Evolutionary conservation across 208 protist species (phyloP).

Genomic region (Porcisia deanei): DNA sequence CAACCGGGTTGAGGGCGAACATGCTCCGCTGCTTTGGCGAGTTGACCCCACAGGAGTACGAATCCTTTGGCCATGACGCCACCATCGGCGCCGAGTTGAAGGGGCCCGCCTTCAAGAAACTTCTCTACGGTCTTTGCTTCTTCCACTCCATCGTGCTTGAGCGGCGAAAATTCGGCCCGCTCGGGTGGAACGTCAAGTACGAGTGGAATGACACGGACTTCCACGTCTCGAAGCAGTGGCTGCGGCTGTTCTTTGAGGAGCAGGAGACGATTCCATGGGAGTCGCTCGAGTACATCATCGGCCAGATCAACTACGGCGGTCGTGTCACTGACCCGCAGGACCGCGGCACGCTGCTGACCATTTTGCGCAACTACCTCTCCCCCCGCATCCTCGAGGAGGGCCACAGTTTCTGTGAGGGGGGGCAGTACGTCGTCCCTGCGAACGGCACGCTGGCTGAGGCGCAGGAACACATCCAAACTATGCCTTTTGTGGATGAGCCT

Average conservation of each 20-base stretch:
- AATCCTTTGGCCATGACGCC: constrained; percentile 43
- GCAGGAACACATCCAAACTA: constrained; percentile 80
- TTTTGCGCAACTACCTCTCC: constrained; percentile 91
- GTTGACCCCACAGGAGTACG: constrained; percentile 88
- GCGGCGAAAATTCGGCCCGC: constrained; percentile 95
- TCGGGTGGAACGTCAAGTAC: constrained; percentile 98
- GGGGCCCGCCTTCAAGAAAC: constrained; percentile 91
- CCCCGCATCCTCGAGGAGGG: constrained; percentile 81
- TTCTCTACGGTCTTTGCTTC: constrained; percentile 96
- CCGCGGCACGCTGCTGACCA: constrained; percentile 90
- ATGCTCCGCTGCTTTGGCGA: constrained; percentile 94
- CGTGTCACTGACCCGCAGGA: constrained; percentile 98
- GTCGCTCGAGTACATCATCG: constrained; percentile 97
- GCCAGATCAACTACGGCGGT: constrained; percentile 98
- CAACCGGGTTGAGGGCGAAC: constrained; percentile 96
- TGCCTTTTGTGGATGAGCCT: constrained; percentile 93
- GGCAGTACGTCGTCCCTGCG: constrained; percentile 68
- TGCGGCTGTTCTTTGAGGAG: constrained; percentile 96
- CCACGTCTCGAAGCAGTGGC: constrained; percentile 93
- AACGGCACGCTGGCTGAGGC: constrained; percentile 58
- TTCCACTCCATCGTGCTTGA: constrained; percentile 97
- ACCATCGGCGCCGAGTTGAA: constrained; percentile 65
- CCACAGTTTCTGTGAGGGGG: constrained; percentile 86
- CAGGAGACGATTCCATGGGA: constrained; percentile 96
- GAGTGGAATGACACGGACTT: constrained; percentile 99